Conservation (phyloP, 2,329 filamentous ascomycete species). For the Xylaria sp. region DNA sequence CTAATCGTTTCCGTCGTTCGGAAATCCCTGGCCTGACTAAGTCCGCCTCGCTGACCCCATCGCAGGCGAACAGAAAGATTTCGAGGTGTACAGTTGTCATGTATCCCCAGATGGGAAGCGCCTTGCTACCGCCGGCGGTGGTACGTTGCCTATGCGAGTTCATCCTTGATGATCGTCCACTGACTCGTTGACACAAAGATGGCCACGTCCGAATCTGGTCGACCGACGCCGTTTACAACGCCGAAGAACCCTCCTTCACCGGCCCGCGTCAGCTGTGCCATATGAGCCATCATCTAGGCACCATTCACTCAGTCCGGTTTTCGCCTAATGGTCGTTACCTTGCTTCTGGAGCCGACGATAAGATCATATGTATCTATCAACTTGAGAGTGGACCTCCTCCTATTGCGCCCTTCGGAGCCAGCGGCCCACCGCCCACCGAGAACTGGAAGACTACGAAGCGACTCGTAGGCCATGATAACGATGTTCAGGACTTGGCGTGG, state of each 20-base stretch:
- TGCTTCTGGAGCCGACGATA: constrained; percentile 95
- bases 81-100: constrained; percentile 97
- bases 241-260: constrained; percentile 63
- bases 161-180: constrained; percentile 6
- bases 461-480: constrained; percentile 94
- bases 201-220: constrained; percentile 98
- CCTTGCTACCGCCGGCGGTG: constrained; percentile 88
- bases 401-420: constrained; percentile 68
- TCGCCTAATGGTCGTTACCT: constrained; percentile 92
- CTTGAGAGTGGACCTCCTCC: constrained; percentile 77
- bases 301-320: constrained; percentile 94
- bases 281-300: constrained; percentile 97
- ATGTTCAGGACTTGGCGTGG: constrained; percentile 97
- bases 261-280: constrained; percentile 91
- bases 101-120: constrained; percentile 90
- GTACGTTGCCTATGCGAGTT: constrained; percentile 42
- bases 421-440: constrained; percentile 87
- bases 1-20: constrained; percentile 23
- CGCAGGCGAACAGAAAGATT: constrained; percentile 89
- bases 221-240: constrained; percentile 84
- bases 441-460: constrained; percentile 96
- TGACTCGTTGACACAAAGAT: constrained; percentile 47
- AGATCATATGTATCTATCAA: constrained; percentile 96
- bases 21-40: neutral
- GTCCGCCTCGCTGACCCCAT: constrained; percentile 9